These are phyloP conservation scores for Leptographium procerum DNA, from an alignment of 2,329 filamentous ascomycete species.

Conservation along the genomic window DNA sequence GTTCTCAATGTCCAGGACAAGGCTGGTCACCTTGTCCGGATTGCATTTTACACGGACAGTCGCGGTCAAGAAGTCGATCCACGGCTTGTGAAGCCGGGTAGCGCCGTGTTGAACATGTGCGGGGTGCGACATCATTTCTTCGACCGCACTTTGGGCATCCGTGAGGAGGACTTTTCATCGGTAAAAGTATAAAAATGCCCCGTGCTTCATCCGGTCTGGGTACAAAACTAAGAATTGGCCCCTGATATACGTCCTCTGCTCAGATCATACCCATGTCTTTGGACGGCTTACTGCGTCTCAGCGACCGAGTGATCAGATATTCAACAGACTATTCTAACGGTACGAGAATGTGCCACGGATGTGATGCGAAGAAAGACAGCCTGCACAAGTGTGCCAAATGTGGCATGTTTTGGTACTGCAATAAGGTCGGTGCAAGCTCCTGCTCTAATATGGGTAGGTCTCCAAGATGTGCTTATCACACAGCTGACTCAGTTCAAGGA, in stretches of 20 bases:
- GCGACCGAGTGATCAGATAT: background rate
- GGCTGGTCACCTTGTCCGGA: background rate
- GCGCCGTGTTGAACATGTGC: background rate
- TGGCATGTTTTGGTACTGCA: constrained; percentile 3
- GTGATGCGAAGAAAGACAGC: background rate
- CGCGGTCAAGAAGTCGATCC: background rate
- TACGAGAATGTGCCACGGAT: background rate
- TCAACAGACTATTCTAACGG: background rate
- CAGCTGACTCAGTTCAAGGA: background rate
- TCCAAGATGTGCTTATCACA: background rate
- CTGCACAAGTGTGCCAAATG: background rate
- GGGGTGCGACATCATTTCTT: background rate
- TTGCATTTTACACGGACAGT: background rate
- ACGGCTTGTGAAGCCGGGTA: background rate
- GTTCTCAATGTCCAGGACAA: background rate
- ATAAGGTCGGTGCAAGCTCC: background rate
- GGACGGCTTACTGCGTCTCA: background rate
- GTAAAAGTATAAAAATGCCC: background rate
- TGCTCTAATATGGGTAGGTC: no score
- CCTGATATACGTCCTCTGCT: background rate
- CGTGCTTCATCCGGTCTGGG: background rate
- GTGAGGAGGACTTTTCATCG: background rate
- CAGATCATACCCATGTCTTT: constrained; percentile 2
- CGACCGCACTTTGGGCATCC: background rate
- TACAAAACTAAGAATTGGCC: background rate